Base-by-base conservation (phyloP, 805 yeast species). In the Zygotorulaspora danielsina region DNA sequence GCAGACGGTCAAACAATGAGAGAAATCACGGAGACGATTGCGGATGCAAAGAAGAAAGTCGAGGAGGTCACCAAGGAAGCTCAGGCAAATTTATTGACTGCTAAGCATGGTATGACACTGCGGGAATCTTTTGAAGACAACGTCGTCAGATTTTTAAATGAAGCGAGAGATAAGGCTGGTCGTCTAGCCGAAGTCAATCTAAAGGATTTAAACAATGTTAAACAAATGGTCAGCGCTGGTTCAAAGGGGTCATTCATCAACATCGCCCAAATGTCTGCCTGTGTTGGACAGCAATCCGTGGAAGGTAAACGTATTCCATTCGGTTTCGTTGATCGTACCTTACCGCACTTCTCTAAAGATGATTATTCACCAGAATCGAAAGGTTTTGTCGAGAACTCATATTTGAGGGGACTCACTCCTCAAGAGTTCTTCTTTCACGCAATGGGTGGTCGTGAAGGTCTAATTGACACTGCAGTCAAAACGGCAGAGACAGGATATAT, bases 401-500 rank as follows among this genome's bases (percentile, higher is more conserved):
- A 93, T 61, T 73, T 90, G 61, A 81, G 97, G 72, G 99, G 99
- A 26, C 74, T 93, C 57, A 89, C 98, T 5, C 98, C 99, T 22
- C 97, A 93, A 66, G 99, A 93, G 65, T 93, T 93, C 65, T 89
- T 93, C 64, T 93, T 93, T 82, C 99, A 93, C 64, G 97, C 97
- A 38, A 93, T 93, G 96, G 97, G 98, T 60, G 99, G 99, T 72
- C 87, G 99, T 76, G 99, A 93, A 71, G 99, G 99, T 74, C 74
- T 93, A 62, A 94, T 93, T 63, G 99, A 93, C 75, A 93, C 99
- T 39, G 99, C 99, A 11, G 99, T 93, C 34, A 93, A 93, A 66
- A 93, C 99, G 29, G 97, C 99, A 2, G 97, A 90, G 69, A 89
- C 97, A 19, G 97, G 97, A 70, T 90, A 90, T 65, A 89, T 90